Evolutionary conservation across 2,329 filamentous ascomycete genomes (phyloP).

Genomic region (Botrytis squamosa): DNA sequence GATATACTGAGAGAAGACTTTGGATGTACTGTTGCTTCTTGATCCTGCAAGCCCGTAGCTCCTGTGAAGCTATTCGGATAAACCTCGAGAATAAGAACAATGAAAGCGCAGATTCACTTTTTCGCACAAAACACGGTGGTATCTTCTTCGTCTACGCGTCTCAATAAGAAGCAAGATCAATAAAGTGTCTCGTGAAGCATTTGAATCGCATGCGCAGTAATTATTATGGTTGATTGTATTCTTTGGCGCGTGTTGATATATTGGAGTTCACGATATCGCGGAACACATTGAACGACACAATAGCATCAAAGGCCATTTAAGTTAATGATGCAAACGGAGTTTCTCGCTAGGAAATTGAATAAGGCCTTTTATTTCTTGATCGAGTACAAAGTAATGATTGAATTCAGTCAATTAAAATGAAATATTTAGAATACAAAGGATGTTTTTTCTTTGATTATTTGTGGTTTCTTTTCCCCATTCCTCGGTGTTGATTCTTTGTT

Average conservation of each 20-base stretch:
- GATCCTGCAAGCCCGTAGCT: background rate
- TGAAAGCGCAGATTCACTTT: conserved; percentile 16
- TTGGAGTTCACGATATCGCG: conserved; percentile 20
- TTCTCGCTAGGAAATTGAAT: conserved; percentile 15
- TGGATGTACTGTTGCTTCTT: background rate
- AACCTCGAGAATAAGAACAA: conserved; percentile 5
- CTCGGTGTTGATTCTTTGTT: background rate
- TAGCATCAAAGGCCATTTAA: conserved; percentile 20
- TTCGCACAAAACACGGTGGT: background rate
- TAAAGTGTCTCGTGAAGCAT: background rate
- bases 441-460: background rate
- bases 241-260: conserved; percentile 17
- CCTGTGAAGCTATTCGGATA: background rate
- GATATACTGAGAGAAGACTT: background rate
- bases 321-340: conserved; percentile 19
- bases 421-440: background rate
- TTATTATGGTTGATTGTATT: conserved; percentile 21
- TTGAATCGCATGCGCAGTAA: conserved; percentile 7
- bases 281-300: conserved; percentile 16
- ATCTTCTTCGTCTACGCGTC: conserved; percentile 12
- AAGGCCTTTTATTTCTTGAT: background rate
- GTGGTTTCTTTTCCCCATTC: background rate
- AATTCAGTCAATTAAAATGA: background rate
- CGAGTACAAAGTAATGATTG: conserved; percentile 15
- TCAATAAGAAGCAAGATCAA: conserved; percentile 12